Conservation (phyloP, 805 yeast genomes). For the Osmozyma mogii region DNA sequence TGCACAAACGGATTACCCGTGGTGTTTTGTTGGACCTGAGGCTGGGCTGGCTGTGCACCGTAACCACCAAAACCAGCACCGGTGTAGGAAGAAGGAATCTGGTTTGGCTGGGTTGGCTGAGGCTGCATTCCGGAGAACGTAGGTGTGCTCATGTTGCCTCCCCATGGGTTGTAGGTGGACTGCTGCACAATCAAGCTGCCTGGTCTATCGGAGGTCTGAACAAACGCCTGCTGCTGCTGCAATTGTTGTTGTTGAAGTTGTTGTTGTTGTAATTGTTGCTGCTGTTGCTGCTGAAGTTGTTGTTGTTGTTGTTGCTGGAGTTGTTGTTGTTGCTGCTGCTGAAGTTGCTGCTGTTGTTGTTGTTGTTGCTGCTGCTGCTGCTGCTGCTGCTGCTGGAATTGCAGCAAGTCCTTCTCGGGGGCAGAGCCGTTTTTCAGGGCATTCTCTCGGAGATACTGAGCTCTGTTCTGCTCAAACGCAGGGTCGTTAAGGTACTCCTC, state of each 20-base stretch:
- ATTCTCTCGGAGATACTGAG: constrained; percentile 69
- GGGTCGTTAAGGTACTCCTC: constrained; percentile 88
- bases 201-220: constrained; percentile 10
- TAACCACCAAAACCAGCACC: constrained; percentile 59
- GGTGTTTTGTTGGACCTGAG: constrained; percentile 4
- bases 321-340: constrained; percentile 2
- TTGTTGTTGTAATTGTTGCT: constrained; percentile 2
- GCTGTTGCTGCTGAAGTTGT: constrained; percentile 4
- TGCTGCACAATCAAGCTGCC: constrained; percentile 30
- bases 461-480: constrained; percentile 69
- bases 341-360: not conserved
- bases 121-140: constrained; percentile 8
- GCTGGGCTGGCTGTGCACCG: constrained; percentile 15
- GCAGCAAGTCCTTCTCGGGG: no score
- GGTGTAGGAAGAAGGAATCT: constrained; percentile 29
- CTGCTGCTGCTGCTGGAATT: constrained; percentile 1
- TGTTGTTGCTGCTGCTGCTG: constrained; percentile 1
- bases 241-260: constrained; percentile 2
- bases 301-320: constrained; percentile 4
- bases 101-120: constrained; percentile 1
- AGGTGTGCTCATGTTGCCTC: constrained; percentile 12
- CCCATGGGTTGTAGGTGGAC: constrained; percentile 36
- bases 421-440: constrained; percentile 24
- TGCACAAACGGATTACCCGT: constrained; percentile 9
- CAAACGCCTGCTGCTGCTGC: constrained; percentile 2